phyloP scores from a whole-genome alignment of 805 yeast species.

The Priceomyces fermenticarens region DNA sequence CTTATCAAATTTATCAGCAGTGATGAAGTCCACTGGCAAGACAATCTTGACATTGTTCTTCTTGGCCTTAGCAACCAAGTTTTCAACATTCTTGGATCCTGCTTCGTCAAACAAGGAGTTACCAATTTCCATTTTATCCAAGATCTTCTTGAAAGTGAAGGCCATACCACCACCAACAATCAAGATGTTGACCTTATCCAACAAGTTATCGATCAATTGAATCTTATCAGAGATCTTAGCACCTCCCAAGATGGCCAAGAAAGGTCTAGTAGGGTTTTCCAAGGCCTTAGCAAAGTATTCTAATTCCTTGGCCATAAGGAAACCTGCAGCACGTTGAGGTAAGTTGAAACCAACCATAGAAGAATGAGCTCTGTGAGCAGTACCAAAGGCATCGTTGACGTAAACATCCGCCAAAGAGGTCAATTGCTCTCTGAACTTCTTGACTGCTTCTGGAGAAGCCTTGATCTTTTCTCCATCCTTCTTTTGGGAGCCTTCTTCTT shows the following conservation, averaged over 20 bases:
- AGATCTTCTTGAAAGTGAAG: constrained; percentile 95
- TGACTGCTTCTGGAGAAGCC: constrained; percentile 84
- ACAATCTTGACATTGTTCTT: constrained; percentile 90
- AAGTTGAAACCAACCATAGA: constrained; percentile 97
- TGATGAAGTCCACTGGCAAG: constrained; percentile 92
- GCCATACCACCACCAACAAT: constrained; percentile 99
- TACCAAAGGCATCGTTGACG: constrained; percentile 97
- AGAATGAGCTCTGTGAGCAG: constrained; percentile 99
- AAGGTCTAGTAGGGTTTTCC: constrained; percentile 97
- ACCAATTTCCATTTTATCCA: constrained; percentile 85
- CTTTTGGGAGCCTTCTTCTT: constrained; percentile 92
- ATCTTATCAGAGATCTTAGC: constrained; percentile 99
- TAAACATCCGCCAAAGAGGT: constrained; percentile 94
- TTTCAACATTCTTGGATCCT: constrained; percentile 93
- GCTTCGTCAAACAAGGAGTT: constrained; percentile 88
- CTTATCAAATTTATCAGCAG: constrained; percentile 90
- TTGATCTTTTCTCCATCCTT: constrained; percentile 91
- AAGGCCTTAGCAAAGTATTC: constrained; percentile 97
- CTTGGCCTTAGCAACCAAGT: constrained; percentile 93
- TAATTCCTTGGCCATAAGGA: constrained; percentile 96
- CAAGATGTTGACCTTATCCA: constrained; percentile 91
- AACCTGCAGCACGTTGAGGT: constrained; percentile 97
- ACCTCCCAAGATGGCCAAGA: constrained; percentile 98
- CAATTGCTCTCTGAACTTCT: constrained; percentile 83
- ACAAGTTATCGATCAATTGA: constrained; percentile 93